These are phyloP conservation scores for Scheffersomyces lignicola DNA, from an alignment of 1,139 yeast genomes.

Conservation along the genomic window DNA sequence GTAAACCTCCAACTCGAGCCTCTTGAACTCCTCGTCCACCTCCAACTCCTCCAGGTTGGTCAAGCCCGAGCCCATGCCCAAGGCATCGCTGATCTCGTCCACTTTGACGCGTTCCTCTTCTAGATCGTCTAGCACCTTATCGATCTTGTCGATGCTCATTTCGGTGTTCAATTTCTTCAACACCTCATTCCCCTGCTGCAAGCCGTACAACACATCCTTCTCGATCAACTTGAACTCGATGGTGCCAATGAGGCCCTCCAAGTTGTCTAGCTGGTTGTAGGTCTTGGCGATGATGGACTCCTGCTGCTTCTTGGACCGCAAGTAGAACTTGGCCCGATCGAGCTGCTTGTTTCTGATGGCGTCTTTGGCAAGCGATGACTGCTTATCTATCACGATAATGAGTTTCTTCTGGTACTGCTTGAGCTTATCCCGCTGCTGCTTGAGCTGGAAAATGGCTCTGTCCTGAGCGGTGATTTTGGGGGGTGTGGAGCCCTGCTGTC, in stretches of 20 bases:
- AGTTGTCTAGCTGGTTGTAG: constrained; percentile 71
- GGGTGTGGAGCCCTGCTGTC: constrained; percentile 40
- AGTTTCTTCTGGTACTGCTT: constrained; percentile 72
- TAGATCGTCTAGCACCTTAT: constrained; percentile 77
- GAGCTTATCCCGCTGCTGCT: constrained; percentile 83
- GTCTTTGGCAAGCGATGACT: constrained; percentile 56
- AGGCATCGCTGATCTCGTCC: constrained; percentile 55
- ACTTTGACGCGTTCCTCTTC: constrained; percentile 82
- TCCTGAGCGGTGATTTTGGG: constrained; percentile 80
- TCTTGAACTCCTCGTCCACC: constrained; percentile 63
- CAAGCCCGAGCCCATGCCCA: constrained; percentile 44
- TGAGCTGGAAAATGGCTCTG: constrained; percentile 79
- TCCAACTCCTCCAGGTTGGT: constrained; percentile 61
- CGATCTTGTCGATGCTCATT: constrained; percentile 77
- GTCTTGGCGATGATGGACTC: constrained; percentile 66
- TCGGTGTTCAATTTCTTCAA: constrained; percentile 74
- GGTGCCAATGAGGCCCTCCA: constrained; percentile 70
- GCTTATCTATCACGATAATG: constrained; percentile 54
- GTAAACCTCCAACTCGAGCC: constrained; percentile 44
- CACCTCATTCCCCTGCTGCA: constrained; percentile 76
- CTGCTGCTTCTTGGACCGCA: constrained; percentile 81
- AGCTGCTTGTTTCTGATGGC: constrained; percentile 56
- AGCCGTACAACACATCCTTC: constrained; percentile 76
- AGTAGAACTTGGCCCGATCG: constrained; percentile 64
- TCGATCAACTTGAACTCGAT: constrained; percentile 90